phyloP scores from a whole-genome alignment of 2,329 filamentous ascomycete species.

The Orbilia ellipsospora region DNA sequence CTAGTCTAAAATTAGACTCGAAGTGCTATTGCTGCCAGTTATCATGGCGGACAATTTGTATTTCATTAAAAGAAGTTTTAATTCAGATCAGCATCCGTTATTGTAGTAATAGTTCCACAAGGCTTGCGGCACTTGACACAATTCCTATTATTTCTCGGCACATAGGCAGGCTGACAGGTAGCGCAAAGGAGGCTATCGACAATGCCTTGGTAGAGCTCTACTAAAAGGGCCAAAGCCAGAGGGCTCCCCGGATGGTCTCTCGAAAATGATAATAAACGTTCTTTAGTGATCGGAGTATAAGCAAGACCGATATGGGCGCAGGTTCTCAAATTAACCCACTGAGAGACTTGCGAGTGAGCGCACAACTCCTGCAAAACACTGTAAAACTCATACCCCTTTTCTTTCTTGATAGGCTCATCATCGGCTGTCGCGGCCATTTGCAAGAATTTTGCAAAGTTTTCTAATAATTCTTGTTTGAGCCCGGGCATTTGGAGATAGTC shows the following conservation, averaged over 20 bases:
- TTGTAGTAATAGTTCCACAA: too few relatives aligned
- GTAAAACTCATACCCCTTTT: neutral
- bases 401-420: neutral
- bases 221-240: too few relatives aligned
- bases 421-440: neutral
- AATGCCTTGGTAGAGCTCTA: too few relatives aligned
- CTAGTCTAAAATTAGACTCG: too few relatives aligned
- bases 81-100: neutral
- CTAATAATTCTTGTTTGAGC: neutral
- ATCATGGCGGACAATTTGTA: too few relatives aligned
- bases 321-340: neutral
- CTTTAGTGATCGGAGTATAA: neutral
- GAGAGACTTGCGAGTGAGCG: neutral
- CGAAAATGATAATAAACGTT: neutral
- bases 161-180: too few relatives aligned
- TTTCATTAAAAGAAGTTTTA: neutral
- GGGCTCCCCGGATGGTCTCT: neutral
- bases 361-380: neutral
- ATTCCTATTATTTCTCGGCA: too few relatives aligned
- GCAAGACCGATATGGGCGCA: neutral
- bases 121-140: too few relatives aligned
- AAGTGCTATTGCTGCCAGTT: too few relatives aligned
- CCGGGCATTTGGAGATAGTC: constrained; percentile 6
- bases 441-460: neutral
- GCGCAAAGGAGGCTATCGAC: too few relatives aligned